Conservation (phyloP, 148 eudicot genomes). For the Spergularia bocconei region DNA sequence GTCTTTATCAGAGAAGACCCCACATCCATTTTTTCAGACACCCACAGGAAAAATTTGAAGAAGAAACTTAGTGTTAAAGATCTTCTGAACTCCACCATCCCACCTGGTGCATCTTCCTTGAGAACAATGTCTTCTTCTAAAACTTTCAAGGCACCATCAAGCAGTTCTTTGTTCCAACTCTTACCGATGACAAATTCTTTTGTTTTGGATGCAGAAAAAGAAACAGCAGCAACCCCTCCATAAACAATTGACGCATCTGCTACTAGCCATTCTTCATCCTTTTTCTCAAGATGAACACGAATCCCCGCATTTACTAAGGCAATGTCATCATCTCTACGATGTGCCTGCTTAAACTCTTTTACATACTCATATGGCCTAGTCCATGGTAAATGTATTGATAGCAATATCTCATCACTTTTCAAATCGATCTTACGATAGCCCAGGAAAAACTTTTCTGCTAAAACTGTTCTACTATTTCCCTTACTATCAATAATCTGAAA, state of each 20-base stretch:
- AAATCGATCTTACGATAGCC: conserved; percentile 92
- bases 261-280: conserved; percentile 64
- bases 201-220: conserved; percentile 63
- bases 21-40: conserved; percentile 67
- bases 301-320: conserved; percentile 97
- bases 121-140: conserved; percentile 68
- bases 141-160: conserved; percentile 54
- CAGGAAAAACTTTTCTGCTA: conserved; percentile 82
- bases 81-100: conserved; percentile 95
- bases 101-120: conserved; percentile 95
- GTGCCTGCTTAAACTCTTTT: conserved; percentile 96
- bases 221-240: conserved; percentile 93
- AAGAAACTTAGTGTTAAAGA: conserved; percentile 84
- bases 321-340: conserved; percentile 96
- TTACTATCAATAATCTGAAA: conserved; percentile 66
- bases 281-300: conserved; percentile 75
- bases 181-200: conserved; percentile 62
- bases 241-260: conserved; percentile 86
- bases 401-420: conserved; percentile 68
- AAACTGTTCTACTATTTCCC: conserved; percentile 57
- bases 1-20: conserved; percentile 38
- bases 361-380: conserved; percentile 70
- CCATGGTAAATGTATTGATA: conserved; percentile 87
- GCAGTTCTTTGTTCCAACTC: conserved; percentile 68
- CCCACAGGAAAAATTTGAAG: conserved; percentile 85